These are phyloP conservation scores for Paracoccidioides lutzii DNA, from an alignment of 2,329 filamentous ascomycete species.

Conservation along the genomic window DNA sequence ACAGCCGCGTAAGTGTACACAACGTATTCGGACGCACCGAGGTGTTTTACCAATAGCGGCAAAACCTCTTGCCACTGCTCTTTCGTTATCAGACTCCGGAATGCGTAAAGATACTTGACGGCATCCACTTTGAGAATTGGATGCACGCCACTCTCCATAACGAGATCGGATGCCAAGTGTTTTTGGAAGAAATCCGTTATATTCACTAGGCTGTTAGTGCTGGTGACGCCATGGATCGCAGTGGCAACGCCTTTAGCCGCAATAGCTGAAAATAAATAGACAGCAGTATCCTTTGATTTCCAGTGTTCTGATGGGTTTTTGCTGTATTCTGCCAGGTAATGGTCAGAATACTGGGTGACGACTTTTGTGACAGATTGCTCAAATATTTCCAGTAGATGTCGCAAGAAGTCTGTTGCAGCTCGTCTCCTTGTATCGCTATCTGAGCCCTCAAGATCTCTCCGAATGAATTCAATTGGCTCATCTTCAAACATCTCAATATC, in stretches of 20 bases:
- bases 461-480: conserved; percentile 96
- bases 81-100: conserved; percentile 85
- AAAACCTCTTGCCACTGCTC: conserved; percentile 87
- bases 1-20: conserved; percentile 97
- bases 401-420: conserved; percentile 87
- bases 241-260: conserved; percentile 85
- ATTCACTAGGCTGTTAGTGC: conserved; percentile 73
- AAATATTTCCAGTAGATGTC: conserved; percentile 78
- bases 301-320: conserved; percentile 60
- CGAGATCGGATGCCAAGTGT: conserved; percentile 77
- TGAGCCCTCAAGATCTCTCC: conserved; percentile 86
- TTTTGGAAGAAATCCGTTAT: conserved; percentile 92
- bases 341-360: conserved; percentile 75
- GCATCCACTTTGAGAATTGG: conserved; percentile 92
- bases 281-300: conserved; percentile 97
- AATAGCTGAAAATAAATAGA: conserved; percentile 89
- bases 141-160: conserved; percentile 55
- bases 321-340: conserved; percentile 64
- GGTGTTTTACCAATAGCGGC: conserved; percentile 77
- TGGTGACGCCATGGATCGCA: conserved; percentile 77
- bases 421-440: conserved; percentile 87
- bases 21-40: conserved; percentile 83
- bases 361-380: conserved; percentile 72
- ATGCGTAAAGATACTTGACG: conserved; percentile 95
- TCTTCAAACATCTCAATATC: conserved; percentile 96